Percentiles rank a stretch among this genome's conserved stretches.
Conservation (phyloP, 2,329 filamentous ascomycete genomes). For the Huntiella omanensis region DNA sequence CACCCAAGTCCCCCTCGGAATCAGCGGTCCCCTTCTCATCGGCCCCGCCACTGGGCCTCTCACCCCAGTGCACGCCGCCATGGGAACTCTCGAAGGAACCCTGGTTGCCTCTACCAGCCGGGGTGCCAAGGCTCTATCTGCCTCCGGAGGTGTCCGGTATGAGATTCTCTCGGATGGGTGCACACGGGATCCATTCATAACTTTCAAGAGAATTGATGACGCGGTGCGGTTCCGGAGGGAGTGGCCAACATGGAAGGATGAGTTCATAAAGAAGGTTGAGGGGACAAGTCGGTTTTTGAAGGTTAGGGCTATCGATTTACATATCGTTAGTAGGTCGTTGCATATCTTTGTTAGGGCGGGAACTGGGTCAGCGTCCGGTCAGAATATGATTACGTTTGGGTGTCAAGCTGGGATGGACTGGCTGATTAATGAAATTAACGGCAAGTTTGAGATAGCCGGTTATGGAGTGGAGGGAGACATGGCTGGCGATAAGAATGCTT, state of each 20-base stretch:
- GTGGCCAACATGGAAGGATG: background rate
- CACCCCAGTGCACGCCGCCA: background rate
- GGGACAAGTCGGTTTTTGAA: constrained; percentile 1
- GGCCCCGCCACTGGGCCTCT: background rate
- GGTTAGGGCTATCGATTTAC: background rate
- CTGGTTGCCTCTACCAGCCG: background rate
- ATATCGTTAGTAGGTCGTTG: background rate
- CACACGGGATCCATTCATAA: background rate
- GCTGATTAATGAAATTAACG: background rate
- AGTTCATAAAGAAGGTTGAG: constrained; percentile 1
- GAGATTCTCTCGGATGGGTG: background rate
- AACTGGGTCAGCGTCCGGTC: background rate
- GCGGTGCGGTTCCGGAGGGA: constrained; percentile 2
- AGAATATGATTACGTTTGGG: constrained; percentile 4
- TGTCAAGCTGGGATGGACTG: background rate
- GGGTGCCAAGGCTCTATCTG: constrained; percentile 5
- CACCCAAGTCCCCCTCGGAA: constrained; percentile 1
- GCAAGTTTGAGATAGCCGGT: background rate
- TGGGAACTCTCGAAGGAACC: constrained; percentile 5
- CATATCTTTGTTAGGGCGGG: background rate
- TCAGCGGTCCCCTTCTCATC: constrained; percentile 3
- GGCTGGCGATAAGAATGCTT: background rate
- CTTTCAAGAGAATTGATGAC: background rate
- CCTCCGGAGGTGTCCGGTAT: background rate
- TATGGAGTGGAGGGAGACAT: background rate